Base-by-base conservation (phyloP, 257 asterid genomes). In the Plantago elongata region DNA sequence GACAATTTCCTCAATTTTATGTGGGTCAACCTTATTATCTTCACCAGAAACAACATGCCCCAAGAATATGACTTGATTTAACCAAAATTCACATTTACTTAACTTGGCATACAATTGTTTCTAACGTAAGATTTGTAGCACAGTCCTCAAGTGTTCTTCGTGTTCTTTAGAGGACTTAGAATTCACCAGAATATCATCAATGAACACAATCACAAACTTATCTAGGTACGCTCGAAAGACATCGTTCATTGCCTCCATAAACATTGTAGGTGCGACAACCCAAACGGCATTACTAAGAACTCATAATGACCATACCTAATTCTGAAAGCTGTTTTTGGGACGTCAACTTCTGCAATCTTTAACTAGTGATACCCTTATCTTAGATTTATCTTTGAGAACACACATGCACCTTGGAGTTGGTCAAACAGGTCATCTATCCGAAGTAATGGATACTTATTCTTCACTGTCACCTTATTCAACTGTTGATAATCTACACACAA, bases 371-470 rank as follows among this genome's bases (percentile, higher is more conserved):
- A 45, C 9, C 54, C 55, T 6, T 3, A 45, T 5, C 45, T n/a
- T 15, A 61, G 17, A 22, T 61, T 44, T 8, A 61, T 1, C 9
- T 61, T 59, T 8, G 63, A 59, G 12, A 38, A 59, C 0, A n/a
- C 7, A 15, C 9, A 4, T 2, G 50, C 48, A 3, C 63, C 51
- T 9, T 9, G 6, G 0, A 42, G n/a, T 42, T 38, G 34, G 10
- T 59, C 38, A 16, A 45, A 45, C 2, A 61, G 14, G 12, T 61
- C 55, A 18, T 61, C 55, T 9, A 61, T 61, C 5, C n/a, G 45
- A 8, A 51, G 63, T 10, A 59, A 16, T 1, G 38, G 51, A 15
- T 59, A 59, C 9, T 43, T 42, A 11, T 59, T 59, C 8, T 43
- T n/a, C 9, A 59, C 18, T 11, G 51, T 47, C 38, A 47, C 51